Base-by-base conservation (phyloP, 768 basidiomycete genomes). In the Psilocybe tampanensis region DNA sequence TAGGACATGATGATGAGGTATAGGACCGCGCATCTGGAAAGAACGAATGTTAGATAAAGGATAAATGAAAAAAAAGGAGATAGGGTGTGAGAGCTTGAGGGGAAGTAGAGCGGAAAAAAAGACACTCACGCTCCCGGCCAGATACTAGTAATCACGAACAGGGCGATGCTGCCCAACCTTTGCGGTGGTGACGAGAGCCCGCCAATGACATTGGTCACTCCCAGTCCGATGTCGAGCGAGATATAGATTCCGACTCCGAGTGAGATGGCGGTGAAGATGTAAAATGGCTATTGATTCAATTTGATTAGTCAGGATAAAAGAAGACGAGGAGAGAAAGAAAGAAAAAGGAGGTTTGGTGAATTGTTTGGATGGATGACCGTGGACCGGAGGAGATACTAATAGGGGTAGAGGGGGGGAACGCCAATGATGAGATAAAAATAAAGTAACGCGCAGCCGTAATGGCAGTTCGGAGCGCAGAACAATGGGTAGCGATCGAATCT, bases 161-260 rank as follows among this genome's bases (percentile, higher is more conserved):
- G 73, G 42, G 92, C 77, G 54, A 88, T 86, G 65, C 83, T 89
- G 60, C 77, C 74, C 19, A 96, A 78, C 0, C 77, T 63, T 9
- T 74, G 57, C 1, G 84, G 84, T 0, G 89, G 86, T 36, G 74
- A 75, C 0, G 86, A 83, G 2, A 83, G 80, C 2, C 68, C 72
- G 7, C 86, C 85, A 36, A 90, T 82, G 34, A 81, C 76, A 13
- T 68, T 59, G 0, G 91, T 90, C 58, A 92, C 76, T n/a, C 79
- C 71, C 8, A 95, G 74, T 0, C 79, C 91, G 39, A 88, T 82
- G 67, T 98, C 95, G 60, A 97, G 82, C 0, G 89, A 82, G 69
- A 98, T 88, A 71, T 96, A 98, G 3, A 83, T 80, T 0, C 92
- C 90, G 2, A 85, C 82, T 6, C 77, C 84, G 67, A 95, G 89